These are phyloP conservation scores for Populus davidiana DNA, from an alignment of 345 rosid species.

Conservation along the genomic window DNA sequence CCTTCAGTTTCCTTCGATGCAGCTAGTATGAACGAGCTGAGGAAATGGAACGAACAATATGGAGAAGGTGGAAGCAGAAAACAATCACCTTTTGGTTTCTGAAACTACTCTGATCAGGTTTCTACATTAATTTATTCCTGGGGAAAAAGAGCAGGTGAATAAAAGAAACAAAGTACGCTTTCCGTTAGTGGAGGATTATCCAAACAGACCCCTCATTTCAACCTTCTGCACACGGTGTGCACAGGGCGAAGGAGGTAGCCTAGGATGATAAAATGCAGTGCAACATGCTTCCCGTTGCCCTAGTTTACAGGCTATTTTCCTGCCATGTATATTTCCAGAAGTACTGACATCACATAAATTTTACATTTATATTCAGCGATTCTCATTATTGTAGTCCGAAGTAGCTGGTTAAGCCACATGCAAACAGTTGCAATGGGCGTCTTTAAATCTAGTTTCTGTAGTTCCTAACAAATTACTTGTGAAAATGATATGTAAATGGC, in stretches of 20 bases:
- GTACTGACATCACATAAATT: neutral
- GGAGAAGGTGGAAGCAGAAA: constrained; percentile 94
- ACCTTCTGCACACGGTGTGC: neutral
- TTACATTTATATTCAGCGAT: neutral
- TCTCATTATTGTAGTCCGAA: neutral
- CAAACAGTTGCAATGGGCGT: neutral
- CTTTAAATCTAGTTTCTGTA: neutral
- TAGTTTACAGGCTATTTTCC: neutral
- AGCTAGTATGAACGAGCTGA: constrained; percentile 83
- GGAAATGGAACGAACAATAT: constrained; percentile 98
- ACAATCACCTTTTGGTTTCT: constrained; percentile 83
- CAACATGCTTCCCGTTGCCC: neutral
- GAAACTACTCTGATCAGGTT: constrained; percentile 17
- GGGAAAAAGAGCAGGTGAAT: neutral
- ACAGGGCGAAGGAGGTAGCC: neutral
- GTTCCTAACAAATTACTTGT: neutral
- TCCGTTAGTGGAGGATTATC: neutral
- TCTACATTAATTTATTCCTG: neutral
- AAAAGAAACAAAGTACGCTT: neutral
- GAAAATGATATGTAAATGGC: neutral
- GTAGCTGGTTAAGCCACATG: neutral
- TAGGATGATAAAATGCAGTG: neutral
- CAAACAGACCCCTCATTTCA: neutral
- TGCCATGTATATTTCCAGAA: neutral
- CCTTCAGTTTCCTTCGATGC: constrained; percentile 91